Percentiles rank a stretch among this genome's conserved stretches.
Evolutionary conservation across 208 protist genomes (phyloP).

Genomic region (Phytomonas serpens): DNA sequence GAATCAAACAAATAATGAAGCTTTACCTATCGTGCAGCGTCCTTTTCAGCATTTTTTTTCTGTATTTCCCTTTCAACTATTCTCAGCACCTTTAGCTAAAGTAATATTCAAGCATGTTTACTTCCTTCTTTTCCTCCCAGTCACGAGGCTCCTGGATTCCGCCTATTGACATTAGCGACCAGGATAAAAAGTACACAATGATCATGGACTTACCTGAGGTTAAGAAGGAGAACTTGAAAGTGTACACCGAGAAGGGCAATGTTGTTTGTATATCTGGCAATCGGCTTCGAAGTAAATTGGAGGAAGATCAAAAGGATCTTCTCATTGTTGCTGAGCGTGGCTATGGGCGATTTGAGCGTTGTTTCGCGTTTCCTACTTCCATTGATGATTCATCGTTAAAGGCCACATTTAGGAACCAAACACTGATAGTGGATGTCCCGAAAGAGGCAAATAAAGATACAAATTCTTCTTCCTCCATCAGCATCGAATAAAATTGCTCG

Average conservation of each 20-base stretch:
- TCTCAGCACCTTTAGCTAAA: slow-evolving; percentile 1
- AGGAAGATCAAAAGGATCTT: slow-evolving; percentile 28
- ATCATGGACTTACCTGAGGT: slow-evolving; percentile 68
- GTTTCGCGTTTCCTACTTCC: slow-evolving; percentile 40
- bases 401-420: slow-evolving; percentile 40
- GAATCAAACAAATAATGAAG: background rate
- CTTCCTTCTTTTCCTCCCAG: slow-evolving; percentile 33
- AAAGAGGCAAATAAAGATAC: slow-evolving; percentile 18
- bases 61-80: slow-evolving; percentile 7
- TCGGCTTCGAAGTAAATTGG: slow-evolving; percentile 20
- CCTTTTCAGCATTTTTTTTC: slow-evolving; percentile 5
- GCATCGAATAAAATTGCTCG: slow-evolving; percentile 26
- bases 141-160: slow-evolving; percentile 67
- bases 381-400: slow-evolving; percentile 32
- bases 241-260: slow-evolving; percentile 46
- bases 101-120: slow-evolving; percentile 22
- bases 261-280: slow-evolving; percentile 65
- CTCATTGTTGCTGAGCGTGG: slow-evolving; percentile 45
- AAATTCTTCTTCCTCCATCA: slow-evolving; percentile 22
- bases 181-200: slow-evolving; percentile 44
- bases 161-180: slow-evolving; percentile 59
- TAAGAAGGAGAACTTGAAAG: slow-evolving; percentile 50
- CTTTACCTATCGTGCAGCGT: background rate
- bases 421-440: slow-evolving; percentile 46
- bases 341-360: slow-evolving; percentile 62